phyloP scores from a whole-genome alignment of 176 grass and related monocot species.

The Lolium rigidum region DNA sequence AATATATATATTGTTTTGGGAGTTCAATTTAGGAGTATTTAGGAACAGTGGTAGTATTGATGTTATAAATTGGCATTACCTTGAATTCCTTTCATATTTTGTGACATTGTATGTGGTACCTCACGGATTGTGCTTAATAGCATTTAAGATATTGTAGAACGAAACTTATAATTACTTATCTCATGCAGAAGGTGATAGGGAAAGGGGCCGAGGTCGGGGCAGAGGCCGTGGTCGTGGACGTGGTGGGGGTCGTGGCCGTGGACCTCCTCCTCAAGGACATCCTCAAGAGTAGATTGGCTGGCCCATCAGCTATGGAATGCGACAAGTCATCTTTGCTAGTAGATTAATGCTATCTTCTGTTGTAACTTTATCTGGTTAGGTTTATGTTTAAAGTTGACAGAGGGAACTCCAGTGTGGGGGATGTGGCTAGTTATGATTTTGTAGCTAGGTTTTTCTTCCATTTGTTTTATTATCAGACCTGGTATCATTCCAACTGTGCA shows the following conservation, averaged over 20 bases:
- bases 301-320: not conserved
- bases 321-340: constrained; percentile 5
- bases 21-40: too few species aligned
- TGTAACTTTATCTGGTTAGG: constrained; percentile 57
- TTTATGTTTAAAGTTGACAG: constrained; percentile 52
- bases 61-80: not conserved
- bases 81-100: not conserved
- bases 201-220: constrained; percentile 43
- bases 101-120: not conserved
- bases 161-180: not conserved
- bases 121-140: not conserved
- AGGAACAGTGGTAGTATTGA: not conserved
- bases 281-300: constrained; percentile 47
- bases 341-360: constrained; percentile 39
- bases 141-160: not conserved
- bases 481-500: constrained; percentile 46
- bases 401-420: constrained; percentile 46
- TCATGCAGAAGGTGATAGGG: constrained; percentile 45
- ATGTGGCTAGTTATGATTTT: constrained; percentile 74
- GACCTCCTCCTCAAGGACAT: constrained; percentile 40
- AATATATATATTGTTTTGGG: too few species aligned
- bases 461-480: constrained; percentile 43
- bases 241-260: constrained; percentile 31
- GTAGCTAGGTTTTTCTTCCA: constrained; percentile 75
- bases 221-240: constrained; percentile 36